These are phyloP conservation scores for Puccinia polysora DNA, from an alignment of 1,284 basidiomycete genomes.

Conservation along the genomic window DNA sequence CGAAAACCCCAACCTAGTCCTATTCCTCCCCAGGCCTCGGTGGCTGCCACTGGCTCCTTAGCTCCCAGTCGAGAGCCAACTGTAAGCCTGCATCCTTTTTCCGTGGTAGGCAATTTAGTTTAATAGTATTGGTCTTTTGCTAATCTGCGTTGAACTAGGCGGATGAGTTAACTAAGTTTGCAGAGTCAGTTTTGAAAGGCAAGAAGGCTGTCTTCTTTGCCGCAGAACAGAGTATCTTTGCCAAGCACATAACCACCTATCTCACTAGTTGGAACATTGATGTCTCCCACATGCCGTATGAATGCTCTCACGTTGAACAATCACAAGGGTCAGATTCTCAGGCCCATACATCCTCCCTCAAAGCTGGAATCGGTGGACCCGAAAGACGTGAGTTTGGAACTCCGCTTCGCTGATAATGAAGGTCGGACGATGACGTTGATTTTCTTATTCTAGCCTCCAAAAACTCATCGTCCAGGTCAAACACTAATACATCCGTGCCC, in stretches of 20 bases:
- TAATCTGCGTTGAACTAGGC: slow-evolving; percentile 30
- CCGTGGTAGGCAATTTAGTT: neutral
- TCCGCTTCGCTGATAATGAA: no score
- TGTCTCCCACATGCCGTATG: slow-evolving; percentile 64
- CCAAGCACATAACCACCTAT: slow-evolving; percentile 81
- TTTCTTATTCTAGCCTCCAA: neutral
- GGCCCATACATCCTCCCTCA: neutral
- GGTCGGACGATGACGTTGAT: no score
- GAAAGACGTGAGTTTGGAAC: neutral
- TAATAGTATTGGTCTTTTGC: neutral
- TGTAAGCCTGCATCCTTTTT: neutral
- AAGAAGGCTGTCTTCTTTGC: slow-evolving; percentile 77
- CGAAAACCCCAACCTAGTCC: slow-evolving; percentile 5
- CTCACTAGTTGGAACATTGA: slow-evolving; percentile 91
- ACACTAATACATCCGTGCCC: neutral
- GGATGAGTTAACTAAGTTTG: slow-evolving; percentile 68
- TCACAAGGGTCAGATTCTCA: neutral
- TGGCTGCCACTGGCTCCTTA: neutral
- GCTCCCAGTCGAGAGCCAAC: slow-evolving; percentile 19
- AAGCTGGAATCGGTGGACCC: neutral
- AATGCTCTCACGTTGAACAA: neutral
- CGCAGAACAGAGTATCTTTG: slow-evolving; percentile 73
- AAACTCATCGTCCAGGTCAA: no score
- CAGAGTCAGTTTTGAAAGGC: slow-evolving; percentile 67
- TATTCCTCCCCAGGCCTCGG: slow-evolving; percentile 4